Base-by-base conservation (phyloP, 352 stramenopile genomes). In the Globisporangium recalcitrans region DNA sequence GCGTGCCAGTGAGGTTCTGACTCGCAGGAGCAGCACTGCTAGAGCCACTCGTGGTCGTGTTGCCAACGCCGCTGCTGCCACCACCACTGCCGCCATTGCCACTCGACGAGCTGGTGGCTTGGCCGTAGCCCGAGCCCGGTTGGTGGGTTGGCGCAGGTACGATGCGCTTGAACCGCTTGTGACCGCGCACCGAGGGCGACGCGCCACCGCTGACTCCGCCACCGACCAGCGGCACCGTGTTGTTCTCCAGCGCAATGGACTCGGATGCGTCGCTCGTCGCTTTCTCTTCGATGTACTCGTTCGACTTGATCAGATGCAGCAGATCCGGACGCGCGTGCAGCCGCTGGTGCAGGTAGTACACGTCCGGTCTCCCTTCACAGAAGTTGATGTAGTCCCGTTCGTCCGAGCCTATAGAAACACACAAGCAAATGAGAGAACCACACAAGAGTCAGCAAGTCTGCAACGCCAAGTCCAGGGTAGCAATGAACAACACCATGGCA, bases 211-310 rank as follows among this genome's bases (percentile, higher is more conserved):
- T 19, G 56, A 19, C n/a, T 22, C 14, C 21, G 16, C 19, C 26
- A 9, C 51, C 40, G 22, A 60, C 38, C 21, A 65, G 26, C 4
- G 51, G 40, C 4, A 60, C 24, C 10, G 51, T 48, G 40, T 47
- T 60, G 40, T n/a, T 60, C 3, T 60, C 51, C 13, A 44, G 52
- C 0, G 65, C 71, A 40, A 82, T 79, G 4, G 66, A 72, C 34
- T 85, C 74, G 4, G 77, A 77, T 19, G 77, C 71, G 31, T 90
- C 82, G 58, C 73, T 90, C 2, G 77, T 84, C 44, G 70, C 79
- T 52, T 89, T 88, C 54, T 90, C 82, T 40, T 88, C 82, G 63
- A 89, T 89, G 58, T 90, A 92, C 60, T 92, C 82, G 53, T 90
- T 90, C 22, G 82, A 92, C 67, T 89, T 88, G 70, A 92, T 90